Percentiles rank a stretch among this genome's conserved stretches.
Conservation (phyloP, 345 rosid species). For the Citrus inodora region DNA sequence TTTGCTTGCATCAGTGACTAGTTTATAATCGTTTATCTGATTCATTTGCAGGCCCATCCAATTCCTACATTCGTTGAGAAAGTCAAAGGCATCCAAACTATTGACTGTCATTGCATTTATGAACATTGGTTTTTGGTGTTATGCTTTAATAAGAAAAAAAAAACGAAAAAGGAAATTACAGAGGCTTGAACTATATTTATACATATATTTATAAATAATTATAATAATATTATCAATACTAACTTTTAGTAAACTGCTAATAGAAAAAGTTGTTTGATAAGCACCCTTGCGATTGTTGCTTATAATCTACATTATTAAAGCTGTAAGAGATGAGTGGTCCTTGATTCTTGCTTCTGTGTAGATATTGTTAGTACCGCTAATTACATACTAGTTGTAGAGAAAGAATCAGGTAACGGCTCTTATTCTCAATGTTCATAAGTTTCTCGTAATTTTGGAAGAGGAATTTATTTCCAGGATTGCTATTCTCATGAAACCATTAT, state of each 20-base stretch:
- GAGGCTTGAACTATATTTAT: neutral
- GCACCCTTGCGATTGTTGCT: neutral
- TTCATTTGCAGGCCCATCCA: conserved; percentile 58
- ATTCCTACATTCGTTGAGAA: conserved; percentile 80
- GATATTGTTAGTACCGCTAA: conserved; percentile 67
- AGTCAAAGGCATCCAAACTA: conserved; percentile 50
- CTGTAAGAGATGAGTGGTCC: neutral
- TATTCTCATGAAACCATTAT: conserved; percentile 1
- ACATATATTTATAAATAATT: too few species aligned
- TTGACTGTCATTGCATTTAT: neutral
- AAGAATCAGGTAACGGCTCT: conserved; percentile 69
- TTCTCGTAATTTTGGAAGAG: neutral
- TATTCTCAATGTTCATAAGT: conserved; percentile 3
- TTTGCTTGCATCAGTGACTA: neutral
- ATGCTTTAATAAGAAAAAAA: neutral
- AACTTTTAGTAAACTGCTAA: neutral
- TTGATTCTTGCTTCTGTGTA: conserved; percentile 31
- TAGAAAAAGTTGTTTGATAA: neutral
- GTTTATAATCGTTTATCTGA: neutral
- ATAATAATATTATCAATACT: too few species aligned
- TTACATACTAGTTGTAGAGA: conserved; percentile 88
- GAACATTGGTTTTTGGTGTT: neutral
- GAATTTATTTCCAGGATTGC: conserved; percentile 1
- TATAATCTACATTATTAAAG: neutral
- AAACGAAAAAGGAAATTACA: neutral